These are phyloP conservation scores for Trametes meyenii DNA, from an alignment of 768 basidiomycete genomes.

Conservation along the genomic window DNA sequence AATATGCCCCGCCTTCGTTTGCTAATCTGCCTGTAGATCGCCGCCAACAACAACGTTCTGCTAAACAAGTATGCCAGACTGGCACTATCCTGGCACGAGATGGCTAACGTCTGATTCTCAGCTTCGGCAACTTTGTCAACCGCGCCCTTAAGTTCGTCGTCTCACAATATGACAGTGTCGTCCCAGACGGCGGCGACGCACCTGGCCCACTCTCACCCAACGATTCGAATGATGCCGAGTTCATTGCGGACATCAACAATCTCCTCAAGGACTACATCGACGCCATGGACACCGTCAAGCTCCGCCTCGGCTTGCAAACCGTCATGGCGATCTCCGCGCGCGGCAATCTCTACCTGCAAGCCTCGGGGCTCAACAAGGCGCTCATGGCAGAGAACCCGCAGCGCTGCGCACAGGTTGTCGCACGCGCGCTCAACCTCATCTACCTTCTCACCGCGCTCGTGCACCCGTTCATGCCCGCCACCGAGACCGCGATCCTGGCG, in stretches of 20 bases:
- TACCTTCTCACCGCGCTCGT: conserved; percentile 84
- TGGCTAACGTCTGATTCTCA: conserved; percentile 30
- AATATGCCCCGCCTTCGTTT: too few species aligned
- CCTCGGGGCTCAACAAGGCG: conserved; percentile 88
- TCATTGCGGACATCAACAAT: conserved; percentile 77
- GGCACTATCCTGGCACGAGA: neutral
- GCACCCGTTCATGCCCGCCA: conserved; percentile 97
- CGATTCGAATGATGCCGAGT: conserved; percentile 68
- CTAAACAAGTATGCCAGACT: conserved; percentile 76
- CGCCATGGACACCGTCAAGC: conserved; percentile 89
- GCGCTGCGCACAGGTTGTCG: conserved; percentile 89
- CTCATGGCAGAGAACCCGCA: conserved; percentile 79
- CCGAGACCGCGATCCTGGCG: conserved; percentile 73
- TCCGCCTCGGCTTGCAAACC: conserved; percentile 83
- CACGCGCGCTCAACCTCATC: conserved; percentile 90
- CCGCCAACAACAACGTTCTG: conserved; percentile 90
- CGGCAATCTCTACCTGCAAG: conserved; percentile 94
- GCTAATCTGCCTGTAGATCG: conserved; percentile 52
- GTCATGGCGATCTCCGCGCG: conserved; percentile 88
- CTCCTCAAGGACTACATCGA: conserved; percentile 80
- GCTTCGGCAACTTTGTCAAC: conserved; percentile 98
- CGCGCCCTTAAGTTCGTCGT: conserved; percentile 90
- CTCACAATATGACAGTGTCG: conserved; percentile 75
- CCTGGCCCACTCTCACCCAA: conserved; percentile 72
- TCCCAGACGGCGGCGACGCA: conserved; percentile 78